Conservation (phyloP, 345 rosid genomes). For the Heritiera littoralis region DNA sequence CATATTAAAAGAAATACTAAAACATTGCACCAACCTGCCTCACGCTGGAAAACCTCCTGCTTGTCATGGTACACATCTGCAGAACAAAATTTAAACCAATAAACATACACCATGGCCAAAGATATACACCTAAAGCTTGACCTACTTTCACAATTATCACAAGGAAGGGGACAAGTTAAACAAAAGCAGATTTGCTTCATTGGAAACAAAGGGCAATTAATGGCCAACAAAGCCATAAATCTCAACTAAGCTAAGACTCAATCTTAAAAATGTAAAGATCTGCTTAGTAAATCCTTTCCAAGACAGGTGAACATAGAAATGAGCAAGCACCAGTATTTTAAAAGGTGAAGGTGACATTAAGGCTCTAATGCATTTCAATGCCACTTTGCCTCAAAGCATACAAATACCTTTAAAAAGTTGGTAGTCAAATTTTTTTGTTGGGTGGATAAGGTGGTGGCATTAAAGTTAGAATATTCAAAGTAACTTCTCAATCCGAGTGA, state of each 20-base stretch:
- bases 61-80: constrained; percentile 87
- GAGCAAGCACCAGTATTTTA: neutral
- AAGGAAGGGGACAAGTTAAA: constrained; percentile 15
- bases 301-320: neutral
- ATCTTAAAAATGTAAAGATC: constrained; percentile 1
- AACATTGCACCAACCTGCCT: constrained; percentile 68
- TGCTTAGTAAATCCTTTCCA: neutral
- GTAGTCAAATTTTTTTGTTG: neutral
- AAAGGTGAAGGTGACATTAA: neutral
- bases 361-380: neutral
- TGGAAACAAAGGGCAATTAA: neutral
- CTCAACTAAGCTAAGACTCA: neutral
- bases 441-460: neutral
- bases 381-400: neutral
- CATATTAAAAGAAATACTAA: neutral
- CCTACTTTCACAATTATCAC: neutral
- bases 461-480: neutral
- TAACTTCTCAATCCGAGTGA: neutral
- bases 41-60: constrained; percentile 75
- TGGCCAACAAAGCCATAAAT: neutral
- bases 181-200: constrained; percentile 12
- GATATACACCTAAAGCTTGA: neutral
- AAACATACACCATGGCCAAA: constrained; percentile 3
- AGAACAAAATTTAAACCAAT: constrained; percentile 27
- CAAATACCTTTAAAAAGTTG: neutral